Conservation (phyloP, 2,329 filamentous ascomycete genomes). For the Blastomyces silverae region DNA sequence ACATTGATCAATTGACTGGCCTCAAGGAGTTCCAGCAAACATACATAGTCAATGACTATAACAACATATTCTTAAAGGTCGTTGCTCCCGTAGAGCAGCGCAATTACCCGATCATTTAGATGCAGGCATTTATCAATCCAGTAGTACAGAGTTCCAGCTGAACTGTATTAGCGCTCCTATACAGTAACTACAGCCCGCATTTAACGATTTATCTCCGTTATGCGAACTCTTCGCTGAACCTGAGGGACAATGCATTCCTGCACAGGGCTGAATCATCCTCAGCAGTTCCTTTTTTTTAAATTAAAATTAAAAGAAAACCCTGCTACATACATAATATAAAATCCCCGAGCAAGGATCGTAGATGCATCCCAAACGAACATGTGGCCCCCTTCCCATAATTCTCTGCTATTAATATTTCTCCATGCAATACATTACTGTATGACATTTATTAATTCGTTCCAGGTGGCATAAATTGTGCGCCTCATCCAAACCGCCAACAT, state of each 20-base stretch:
- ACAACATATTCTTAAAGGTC: not conserved
- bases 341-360: not conserved
- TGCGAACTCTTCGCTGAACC: not conserved
- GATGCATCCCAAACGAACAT: not conserved
- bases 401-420: not conserved
- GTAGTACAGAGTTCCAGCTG: not conserved
- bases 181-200: not conserved
- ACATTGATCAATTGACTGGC: too few species aligned
- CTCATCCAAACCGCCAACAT: not conserved
- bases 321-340: not conserved
- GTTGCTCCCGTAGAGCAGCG: not conserved
- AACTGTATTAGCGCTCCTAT: not conserved
- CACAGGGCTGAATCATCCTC: not conserved
- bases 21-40: not conserved
- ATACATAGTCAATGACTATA: not conserved
- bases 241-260: not conserved
- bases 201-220: not conserved
- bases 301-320: too few species aligned
- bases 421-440: not conserved
- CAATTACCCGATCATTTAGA: not conserved
- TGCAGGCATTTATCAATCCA: too few species aligned
- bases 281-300: not conserved
- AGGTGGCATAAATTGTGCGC: not conserved
- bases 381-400: not conserved
- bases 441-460: not conserved